A percentile compares a stretch with the other conserved stretches of the same genome.
Evolutionary conservation across 1,284 basidiomycete species (phyloP).

Genomic region (Malassezia restricta): DNA sequence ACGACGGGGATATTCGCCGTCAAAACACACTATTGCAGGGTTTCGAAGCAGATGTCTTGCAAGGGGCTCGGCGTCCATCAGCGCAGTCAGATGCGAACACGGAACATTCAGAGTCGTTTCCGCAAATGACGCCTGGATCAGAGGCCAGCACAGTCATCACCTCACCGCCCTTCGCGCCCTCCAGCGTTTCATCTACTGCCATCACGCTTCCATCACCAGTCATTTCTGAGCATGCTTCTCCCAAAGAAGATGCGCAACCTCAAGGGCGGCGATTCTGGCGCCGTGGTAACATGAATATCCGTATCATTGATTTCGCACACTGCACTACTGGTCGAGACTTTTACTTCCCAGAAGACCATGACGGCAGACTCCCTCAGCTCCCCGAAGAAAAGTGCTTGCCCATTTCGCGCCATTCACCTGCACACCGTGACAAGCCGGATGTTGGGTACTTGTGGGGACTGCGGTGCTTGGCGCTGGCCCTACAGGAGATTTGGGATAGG

Average conservation of each 20-base stretch:
- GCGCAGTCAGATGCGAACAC: background rate
- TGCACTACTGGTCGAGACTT: constrained; percentile 93
- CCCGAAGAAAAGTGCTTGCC: constrained; percentile 45
- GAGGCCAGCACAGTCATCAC: background rate
- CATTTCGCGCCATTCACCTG: constrained; percentile 63
- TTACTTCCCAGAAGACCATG: constrained; percentile 50
- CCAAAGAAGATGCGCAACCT: background rate
- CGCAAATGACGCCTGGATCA: background rate
- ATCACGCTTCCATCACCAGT: constrained; percentile 8
- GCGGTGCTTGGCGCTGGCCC: constrained; percentile 58
- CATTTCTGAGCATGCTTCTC: background rate
- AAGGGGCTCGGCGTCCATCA: background rate
- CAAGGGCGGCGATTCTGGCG: background rate
- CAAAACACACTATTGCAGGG: constrained; percentile 54
- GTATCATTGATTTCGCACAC: constrained; percentile 96
- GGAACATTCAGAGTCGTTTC: background rate
- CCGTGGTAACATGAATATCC: constrained; percentile 76
- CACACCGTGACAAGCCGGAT: constrained; percentile 75
- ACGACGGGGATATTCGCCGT: constrained; percentile 80
- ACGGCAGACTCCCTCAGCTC: constrained; percentile 20
- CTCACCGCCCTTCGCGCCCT: background rate
- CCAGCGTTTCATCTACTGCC: background rate
- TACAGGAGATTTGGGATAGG: constrained; percentile 51
- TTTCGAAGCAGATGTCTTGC: constrained; percentile 23
- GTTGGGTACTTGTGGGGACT: constrained; percentile 86